phyloP scores from a whole-genome alignment of 2,329 filamentous ascomycete species.

The Talaromyces sp. region DNA sequence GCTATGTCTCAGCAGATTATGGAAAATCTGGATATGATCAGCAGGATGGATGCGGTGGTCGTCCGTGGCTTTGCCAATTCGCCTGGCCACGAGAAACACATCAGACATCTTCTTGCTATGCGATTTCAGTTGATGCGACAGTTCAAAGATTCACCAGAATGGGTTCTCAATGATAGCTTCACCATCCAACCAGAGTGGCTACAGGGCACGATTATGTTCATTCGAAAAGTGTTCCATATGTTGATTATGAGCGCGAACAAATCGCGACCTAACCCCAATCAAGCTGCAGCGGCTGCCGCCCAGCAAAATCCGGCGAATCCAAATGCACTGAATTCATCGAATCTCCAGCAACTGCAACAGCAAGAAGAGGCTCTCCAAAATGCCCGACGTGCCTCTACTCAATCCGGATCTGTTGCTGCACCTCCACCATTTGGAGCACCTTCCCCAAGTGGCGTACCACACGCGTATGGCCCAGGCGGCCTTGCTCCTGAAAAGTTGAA shows the following conservation, averaged over 20 bases:
- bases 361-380: constrained; percentile 47
- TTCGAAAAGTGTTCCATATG: constrained; percentile 45
- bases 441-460: constrained; percentile 60
- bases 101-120: constrained; percentile 42
- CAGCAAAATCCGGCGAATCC: constrained; percentile 31
- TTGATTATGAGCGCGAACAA: constrained; percentile 41
- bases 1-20: constrained; percentile 44
- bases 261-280: constrained; percentile 31
- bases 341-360: constrained; percentile 49
- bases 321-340: constrained; percentile 47
- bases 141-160: constrained; percentile 45
- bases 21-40: constrained; percentile 45
- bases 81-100: constrained; percentile 43
- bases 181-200: constrained; percentile 47
- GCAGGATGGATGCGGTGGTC: constrained; percentile 47
- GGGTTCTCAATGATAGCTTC: constrained; percentile 48
- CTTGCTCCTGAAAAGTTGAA: constrained; percentile 61
- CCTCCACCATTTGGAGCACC: constrained; percentile 57
- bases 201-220: constrained; percentile 38
- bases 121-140: constrained; percentile 51
- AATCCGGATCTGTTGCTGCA: constrained; percentile 43
- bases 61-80: constrained; percentile 40
- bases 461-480: constrained; percentile 55
- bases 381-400: constrained; percentile 42
- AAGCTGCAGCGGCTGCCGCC: constrained; percentile 20